Evolutionary conservation across 345 rosid species (phyloP), one percentile per base, ranked within the genome.

Genomic region (Lumnitzera racemosa): DNA sequence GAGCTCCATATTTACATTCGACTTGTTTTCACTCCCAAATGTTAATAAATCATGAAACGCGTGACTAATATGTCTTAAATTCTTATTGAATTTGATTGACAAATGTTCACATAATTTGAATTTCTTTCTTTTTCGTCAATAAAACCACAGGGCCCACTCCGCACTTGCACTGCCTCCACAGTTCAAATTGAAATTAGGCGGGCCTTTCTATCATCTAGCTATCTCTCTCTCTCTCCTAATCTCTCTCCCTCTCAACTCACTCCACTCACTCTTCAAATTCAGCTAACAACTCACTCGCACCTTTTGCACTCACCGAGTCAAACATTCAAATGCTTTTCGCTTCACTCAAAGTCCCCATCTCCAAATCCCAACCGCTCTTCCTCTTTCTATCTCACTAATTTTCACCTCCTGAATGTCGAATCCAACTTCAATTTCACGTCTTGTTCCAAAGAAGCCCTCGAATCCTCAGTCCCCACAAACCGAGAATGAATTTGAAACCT

Each of bases 401-500:
- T 4, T 36, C 43, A 36, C 43, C 24, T n/a, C 6, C 23, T n/a
- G 46, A 12, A 78, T 80, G 95, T 63, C 79, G 49, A 78, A 70
- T 56, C 76, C 65, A n/a, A 14, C 43, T 48, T 62, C 76, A 29
- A 67, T 53, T 68, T 63, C 76, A 62, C 64, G 75, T 61, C 60
- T 68, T 46, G 1, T 29, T 58, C 49, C 75, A 15, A 70, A 64
- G 53, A 61, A 56, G 31, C 24, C 51, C 61, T 66, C 56, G 52
- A 70, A 58, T 23, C 61, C 64, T 12, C 89, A 89, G 69, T 58
- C 81, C 0, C 74, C 66, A 36, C 43, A 36, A 5, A 36, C 43
- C 56, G 96, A 91, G 83, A 89, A 91, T 46, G 88, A 79, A 54
- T 74, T 83, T 70, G 81, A 70, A 16, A 53, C 20, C 70, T 64